phyloP scores from a whole-genome alignment of 2,329 filamentous ascomycete species.

The Thelonectria rubi region DNA sequence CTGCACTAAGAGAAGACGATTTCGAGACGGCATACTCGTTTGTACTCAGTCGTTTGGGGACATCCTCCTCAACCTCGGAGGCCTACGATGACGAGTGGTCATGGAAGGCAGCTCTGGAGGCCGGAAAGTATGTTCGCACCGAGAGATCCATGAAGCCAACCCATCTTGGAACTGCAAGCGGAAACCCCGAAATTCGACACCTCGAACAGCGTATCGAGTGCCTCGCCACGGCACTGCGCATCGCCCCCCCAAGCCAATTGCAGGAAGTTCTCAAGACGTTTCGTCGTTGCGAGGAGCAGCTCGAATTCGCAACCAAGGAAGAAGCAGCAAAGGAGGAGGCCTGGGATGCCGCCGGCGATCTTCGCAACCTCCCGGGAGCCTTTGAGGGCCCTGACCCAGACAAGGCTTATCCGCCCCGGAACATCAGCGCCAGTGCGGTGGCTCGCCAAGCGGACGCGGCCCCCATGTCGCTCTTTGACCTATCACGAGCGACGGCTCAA shows the following conservation, averaged over 20 bases:
- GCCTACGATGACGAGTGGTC: constrained; percentile 69
- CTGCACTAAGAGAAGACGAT: constrained; percentile 78
- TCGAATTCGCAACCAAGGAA: constrained; percentile 70
- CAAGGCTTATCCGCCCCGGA: constrained; percentile 43
- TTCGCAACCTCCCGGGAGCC: constrained; percentile 64
- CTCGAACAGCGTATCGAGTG: constrained; percentile 85
- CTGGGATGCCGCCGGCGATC: constrained; percentile 73
- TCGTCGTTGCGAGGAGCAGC: constrained; percentile 80
- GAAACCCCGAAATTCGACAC: constrained; percentile 71
- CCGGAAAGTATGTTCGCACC: constrained; percentile 76
- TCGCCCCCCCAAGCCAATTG: constrained; percentile 74
- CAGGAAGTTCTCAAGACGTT: constrained; percentile 80
- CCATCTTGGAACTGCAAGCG: constrained; percentile 67
- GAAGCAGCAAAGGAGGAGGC: constrained; percentile 75
- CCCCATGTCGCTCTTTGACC: constrained; percentile 72
- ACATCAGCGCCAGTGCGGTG: constrained; percentile 47
- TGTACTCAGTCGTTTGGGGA: constrained; percentile 73
- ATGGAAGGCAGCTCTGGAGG: constrained; percentile 80
- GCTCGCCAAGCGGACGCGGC: constrained; percentile 60
- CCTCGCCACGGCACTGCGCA: constrained; percentile 76
- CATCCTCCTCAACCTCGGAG: constrained; percentile 25
- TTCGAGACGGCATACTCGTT: constrained; percentile 91
- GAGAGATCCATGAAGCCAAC: constrained; percentile 63
- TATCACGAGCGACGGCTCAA: constrained; percentile 68
- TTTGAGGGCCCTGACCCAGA: constrained; percentile 52